Base-by-base conservation (phyloP, 2,329 filamentous ascomycete species). In the Pseudogymnoascus sp. region DNA sequence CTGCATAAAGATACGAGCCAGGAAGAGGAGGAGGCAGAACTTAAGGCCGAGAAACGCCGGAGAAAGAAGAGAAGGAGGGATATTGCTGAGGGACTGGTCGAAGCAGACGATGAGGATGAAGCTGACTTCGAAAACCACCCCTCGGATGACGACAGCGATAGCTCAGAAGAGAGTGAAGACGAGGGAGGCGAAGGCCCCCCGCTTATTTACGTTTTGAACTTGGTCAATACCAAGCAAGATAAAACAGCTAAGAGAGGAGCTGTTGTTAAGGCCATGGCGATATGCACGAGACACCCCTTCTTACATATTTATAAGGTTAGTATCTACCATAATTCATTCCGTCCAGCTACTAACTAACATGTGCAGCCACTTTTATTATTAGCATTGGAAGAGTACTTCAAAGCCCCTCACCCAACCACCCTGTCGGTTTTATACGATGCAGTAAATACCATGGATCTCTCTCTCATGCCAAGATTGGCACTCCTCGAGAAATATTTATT, bases 151-250 rank as follows among this genome's bases (percentile, higher is more conserved):
- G 72, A 74, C 35, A 74, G 75, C 64, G 79, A 80, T 24, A 81
- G 83, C 24, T 71, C 71, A n/a, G 68, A 71, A 76, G 83, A 85
- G 62, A 80, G 77, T 63, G 87, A 90, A 66, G 83, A 84, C 2
- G 86, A 89, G 63, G 85, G 84, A 59, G 84, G 83, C 24, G 90
- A 96, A 71, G 93, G 92, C 0, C 92, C 94, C 11, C 94, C 94
- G 2, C 77, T 99, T 68, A 94, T 99, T 70, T 97, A 99, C 74
- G 94, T 99, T 59, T 79, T 99, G 67, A 99, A 99, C 74, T 77
- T 99, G 71, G 94, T 99, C 68, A 97, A 99, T 74, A 99, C 93
- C 6, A 97, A 97, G 74, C 91, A 96, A 73, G 94, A 99, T 77
- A 93, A 90, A 71, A 88, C 88, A 17, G 90, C 90, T 57, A 95